Evolutionary conservation across 2,329 filamentous ascomycete genomes (phyloP), one percentile per base, ranked within the genome.

Genomic region (Penicillium sp.): DNA sequence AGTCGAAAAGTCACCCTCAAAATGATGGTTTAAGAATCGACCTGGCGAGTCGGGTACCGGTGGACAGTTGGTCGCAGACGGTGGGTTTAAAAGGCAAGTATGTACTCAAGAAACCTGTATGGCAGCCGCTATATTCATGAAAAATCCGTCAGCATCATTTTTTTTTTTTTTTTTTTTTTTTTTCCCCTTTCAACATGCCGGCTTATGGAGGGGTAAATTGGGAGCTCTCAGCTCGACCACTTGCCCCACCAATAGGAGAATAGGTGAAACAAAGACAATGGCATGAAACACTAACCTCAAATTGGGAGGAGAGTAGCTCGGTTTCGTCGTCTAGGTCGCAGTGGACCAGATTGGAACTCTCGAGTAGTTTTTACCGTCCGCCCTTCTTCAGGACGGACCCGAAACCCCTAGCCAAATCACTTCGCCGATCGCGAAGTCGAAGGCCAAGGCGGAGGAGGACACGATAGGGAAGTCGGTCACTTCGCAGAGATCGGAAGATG

Each of bases 301-400:
- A 39, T 54, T 52, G 41, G 24, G 16, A 49, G 45, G 48, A 47
- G 42, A 52, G 33, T 34, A 47, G 47, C 44, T 47, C 51, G 31
- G 47, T 54, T 45, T 60, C 43, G 34, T 44, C 48, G 53, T 31
- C 26, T 44, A 51, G 48, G 48, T 44, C 46, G 48, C 21, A 47
- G 38, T 15, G 36, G 43, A 56, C 59, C 54, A 57, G 54, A 43
- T 51, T 45, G 44, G 55, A 61, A 49, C 44, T 56, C 58, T 56
- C 55, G 51, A 64, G 64, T 56, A 64, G 70, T 67, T 64, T 77
- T 77, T 77, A 77, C 74, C 74, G 76, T 78, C 76, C 76, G 76
- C 72, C 75, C 74, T 74, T 71, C 55, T 72, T 77, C 74, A 78
- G 74, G 76, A 77, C 76, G 76, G 76, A 79, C 75, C 70, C 62